These are phyloP conservation scores for Plasmodium yoelii DNA, from an alignment of 169 alveolate genomes.

Conservation along the genomic window DNA sequence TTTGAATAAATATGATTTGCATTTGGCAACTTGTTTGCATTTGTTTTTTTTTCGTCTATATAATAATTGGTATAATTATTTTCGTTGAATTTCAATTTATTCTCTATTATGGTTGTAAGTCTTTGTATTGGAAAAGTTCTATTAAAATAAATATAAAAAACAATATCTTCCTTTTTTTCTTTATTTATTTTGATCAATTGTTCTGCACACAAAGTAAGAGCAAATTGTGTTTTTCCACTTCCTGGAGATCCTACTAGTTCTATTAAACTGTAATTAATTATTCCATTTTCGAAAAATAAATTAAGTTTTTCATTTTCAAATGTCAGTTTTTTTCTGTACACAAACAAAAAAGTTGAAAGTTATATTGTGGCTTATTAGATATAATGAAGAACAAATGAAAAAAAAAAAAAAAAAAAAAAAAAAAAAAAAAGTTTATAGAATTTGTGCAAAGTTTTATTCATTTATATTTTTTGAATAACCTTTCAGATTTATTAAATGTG, in stretches of 20 bases:
- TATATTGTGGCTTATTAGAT: background rate
- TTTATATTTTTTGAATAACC: constrained; percentile 20
- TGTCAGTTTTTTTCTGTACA: constrained; percentile 29
- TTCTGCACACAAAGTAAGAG: constrained; percentile 55
- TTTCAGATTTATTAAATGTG: constrained; percentile 39
- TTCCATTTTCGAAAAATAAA: constrained; percentile 55
- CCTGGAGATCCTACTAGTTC: constrained; percentile 56
- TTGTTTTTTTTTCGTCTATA: background rate
- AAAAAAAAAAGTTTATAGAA: no score
- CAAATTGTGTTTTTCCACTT: constrained; percentile 62
- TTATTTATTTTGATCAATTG: constrained; percentile 25
- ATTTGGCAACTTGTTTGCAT: background rate
- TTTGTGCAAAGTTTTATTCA: background rate
- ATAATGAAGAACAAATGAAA: background rate
- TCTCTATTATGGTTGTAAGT: constrained; percentile 18
- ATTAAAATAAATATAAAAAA: constrained; percentile 54
- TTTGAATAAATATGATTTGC: no score
- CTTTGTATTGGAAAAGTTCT: constrained; percentile 48
- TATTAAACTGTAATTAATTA: constrained; percentile 32
- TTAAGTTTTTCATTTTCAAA: constrained; percentile 48
- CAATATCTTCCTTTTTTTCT: constrained; percentile 18
- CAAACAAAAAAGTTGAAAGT: background rate
- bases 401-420: no score
- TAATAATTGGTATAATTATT: background rate
- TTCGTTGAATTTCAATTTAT: constrained; percentile 2